Evolutionary conservation across 345 rosid genomes (phyloP).

Genomic region (Camelina laxa): DNA sequence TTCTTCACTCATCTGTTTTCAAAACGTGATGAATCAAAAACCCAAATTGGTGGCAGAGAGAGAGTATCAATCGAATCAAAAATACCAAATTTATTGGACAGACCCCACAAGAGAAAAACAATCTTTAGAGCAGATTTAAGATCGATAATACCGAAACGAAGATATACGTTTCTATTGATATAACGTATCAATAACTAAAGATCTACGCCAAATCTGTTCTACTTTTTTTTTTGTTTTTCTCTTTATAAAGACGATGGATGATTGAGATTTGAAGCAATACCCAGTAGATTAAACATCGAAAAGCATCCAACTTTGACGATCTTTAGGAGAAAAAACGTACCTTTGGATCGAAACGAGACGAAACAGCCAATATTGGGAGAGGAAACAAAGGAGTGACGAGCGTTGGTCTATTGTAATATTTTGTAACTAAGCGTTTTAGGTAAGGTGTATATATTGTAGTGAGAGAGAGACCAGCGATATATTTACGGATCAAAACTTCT

Average conservation of each 20-base stretch:
- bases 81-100: constrained; percentile 10
- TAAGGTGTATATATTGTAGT: not conserved
- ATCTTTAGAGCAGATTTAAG: not conserved
- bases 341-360: constrained; percentile 26
- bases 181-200: constrained; percentile 5
- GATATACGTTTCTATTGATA: not conserved
- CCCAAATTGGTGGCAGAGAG: not conserved
- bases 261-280: constrained; percentile 21
- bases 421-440: not conserved
- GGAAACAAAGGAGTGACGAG: constrained; percentile 20
- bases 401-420: constrained; percentile 7
- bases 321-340: constrained; percentile 3
- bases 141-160: not conserved
- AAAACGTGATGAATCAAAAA: not conserved
- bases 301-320: constrained; percentile 36
- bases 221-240: not conserved
- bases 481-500: constrained; percentile 22
- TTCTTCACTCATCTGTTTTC: constrained; percentile 52
- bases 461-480: not conserved
- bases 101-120: constrained; percentile 13
- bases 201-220: constrained; percentile 15
- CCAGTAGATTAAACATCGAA: constrained; percentile 22
- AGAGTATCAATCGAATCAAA: constrained; percentile 15
- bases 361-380: constrained; percentile 3
- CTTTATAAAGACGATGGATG: constrained; percentile 10